phyloP scores from a whole-genome alignment of 305 asterid genomes.

The Caryopteris hybrid region DNA sequence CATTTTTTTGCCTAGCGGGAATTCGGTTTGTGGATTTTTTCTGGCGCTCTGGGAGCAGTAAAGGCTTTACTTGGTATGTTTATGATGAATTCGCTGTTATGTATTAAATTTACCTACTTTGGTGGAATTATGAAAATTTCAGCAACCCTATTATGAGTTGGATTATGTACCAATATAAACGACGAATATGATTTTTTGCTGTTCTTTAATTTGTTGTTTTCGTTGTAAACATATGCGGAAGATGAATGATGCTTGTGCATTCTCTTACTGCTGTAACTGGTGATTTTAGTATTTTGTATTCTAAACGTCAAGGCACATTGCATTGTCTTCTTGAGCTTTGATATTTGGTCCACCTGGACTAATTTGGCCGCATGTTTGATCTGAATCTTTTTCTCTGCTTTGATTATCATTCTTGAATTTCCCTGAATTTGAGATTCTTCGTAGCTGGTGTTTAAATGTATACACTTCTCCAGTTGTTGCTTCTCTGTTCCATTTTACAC shows the following conservation, averaged over 20 bases:
- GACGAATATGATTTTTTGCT: not conserved
- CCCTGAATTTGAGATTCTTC: not conserved
- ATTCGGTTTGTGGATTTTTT: constrained; percentile 9
- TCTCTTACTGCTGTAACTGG: not conserved
- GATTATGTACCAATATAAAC: constrained; percentile 1
- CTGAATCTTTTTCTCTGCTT: not conserved
- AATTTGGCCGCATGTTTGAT: not conserved
- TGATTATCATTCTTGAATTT: not conserved
- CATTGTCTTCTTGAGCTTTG: not conserved
- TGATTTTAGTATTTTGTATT: not conserved
- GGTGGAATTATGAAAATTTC: not conserved
- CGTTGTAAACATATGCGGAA: not conserved
- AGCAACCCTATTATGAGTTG: constrained; percentile 6
- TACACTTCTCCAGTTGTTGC: not conserved
- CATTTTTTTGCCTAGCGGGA: constrained; percentile 10
- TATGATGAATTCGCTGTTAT: not conserved
- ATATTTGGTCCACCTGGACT: not conserved
- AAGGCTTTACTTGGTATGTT: constrained; percentile 20
- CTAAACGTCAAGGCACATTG: not conserved
- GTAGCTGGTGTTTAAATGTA: not conserved
- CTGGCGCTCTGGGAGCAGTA: not conserved
- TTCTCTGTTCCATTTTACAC: not conserved
- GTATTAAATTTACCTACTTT: not conserved
- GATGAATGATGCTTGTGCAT: not conserved
- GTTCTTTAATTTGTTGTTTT: not conserved